Percentiles rank a stretch among this genome's conserved stretches.
phyloP scores from a whole-genome alignment of 2,329 filamentous ascomycete species.

The Phyllosticta citrichinensis region DNA sequence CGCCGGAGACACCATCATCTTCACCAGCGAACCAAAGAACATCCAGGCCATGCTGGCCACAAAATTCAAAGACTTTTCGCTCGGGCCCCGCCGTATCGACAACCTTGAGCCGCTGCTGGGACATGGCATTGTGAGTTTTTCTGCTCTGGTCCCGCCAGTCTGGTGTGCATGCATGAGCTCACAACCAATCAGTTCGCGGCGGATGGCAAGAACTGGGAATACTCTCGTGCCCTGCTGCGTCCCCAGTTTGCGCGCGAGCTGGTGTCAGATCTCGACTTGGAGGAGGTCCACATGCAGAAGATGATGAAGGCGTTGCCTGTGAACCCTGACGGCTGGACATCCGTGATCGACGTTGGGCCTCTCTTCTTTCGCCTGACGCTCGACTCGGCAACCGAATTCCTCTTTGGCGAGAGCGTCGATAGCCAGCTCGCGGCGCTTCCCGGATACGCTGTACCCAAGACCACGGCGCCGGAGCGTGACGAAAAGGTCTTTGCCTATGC shows the following conservation, averaged over 20 bases:
- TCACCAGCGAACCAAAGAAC: slow-evolving; percentile 39
- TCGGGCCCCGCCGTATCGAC: slow-evolving; percentile 24
- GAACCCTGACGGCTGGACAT: slow-evolving; percentile 32
- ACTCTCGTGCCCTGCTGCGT: slow-evolving; percentile 38
- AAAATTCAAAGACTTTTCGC: slow-evolving; percentile 38
- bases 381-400: slow-evolving; percentile 40
- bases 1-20: slow-evolving; percentile 32
- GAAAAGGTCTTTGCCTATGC: slow-evolving; percentile 30
- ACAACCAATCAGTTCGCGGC: slow-evolving; percentile 29
- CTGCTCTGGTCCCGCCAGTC: neutral
- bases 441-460: neutral
- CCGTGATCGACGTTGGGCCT: slow-evolving; percentile 28
- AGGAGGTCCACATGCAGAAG: slow-evolving; percentile 49
- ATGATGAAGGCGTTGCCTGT: slow-evolving; percentile 49
- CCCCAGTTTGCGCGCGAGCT: slow-evolving; percentile 45
- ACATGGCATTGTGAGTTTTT: slow-evolving; percentile 22
- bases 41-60: slow-evolving; percentile 36
- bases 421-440: slow-evolving; percentile 26
- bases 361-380: slow-evolving; percentile 42
- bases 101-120: slow-evolving; percentile 34
- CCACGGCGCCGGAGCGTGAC: slow-evolving; percentile 12
- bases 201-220: slow-evolving; percentile 33
- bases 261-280: slow-evolving; percentile 44
- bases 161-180: slow-evolving; percentile 14
- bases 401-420: slow-evolving; percentile 35